Evolutionary conservation across 352 stramenopile genomes (phyloP).

Genomic region (Phytophthora boehmeriae): DNA sequence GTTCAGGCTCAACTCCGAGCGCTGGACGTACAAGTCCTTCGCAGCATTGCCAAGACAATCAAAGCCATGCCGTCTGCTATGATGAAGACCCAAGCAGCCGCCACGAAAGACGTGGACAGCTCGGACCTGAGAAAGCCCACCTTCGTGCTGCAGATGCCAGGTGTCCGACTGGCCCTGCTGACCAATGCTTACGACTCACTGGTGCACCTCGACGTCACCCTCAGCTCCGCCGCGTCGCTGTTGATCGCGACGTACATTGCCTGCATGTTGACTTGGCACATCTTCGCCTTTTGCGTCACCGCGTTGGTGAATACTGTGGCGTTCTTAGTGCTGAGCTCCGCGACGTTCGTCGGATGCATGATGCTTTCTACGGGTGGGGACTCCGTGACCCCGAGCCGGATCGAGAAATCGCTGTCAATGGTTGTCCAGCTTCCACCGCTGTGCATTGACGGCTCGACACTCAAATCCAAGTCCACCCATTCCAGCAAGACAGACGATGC

Average conservation of each 20-base stretch:
- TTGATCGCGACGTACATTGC: conserved; percentile 33
- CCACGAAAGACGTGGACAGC: conserved; percentile 1
- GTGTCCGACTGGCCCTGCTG: conserved; percentile 52
- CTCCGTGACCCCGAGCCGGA: conserved; percentile 1
- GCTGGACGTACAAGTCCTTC: conserved; percentile 21
- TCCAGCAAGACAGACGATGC: conserved; percentile 31
- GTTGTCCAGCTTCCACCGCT: conserved; percentile 39
- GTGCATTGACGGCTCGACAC: conserved; percentile 17
- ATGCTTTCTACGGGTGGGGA: conserved; percentile 41
- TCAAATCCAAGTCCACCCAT: conserved; percentile 23
- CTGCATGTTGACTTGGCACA: conserved; percentile 34
- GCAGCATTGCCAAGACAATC: conserved; percentile 24
- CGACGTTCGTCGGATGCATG: conserved; percentile 51
- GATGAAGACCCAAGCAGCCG: conserved; percentile 18
- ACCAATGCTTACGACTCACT: conserved; percentile 37
- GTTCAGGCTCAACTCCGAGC: conserved; percentile 22
- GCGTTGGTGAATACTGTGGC: conserved; percentile 36
- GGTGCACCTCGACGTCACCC: conserved; percentile 28
- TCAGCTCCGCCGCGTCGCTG: conserved; percentile 36
- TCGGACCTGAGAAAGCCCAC: conserved; percentile 38
- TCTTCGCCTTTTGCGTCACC: conserved; percentile 30
- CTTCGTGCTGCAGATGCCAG: conserved; percentile 71
- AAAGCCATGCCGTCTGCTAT: conserved; percentile 19
- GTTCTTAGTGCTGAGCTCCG: conserved; percentile 54
- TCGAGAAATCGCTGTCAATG: conserved; percentile 1